These are phyloP conservation scores for Clarkia xantiana DNA, from an alignment of 345 rosid species.

Conservation along the genomic window DNA sequence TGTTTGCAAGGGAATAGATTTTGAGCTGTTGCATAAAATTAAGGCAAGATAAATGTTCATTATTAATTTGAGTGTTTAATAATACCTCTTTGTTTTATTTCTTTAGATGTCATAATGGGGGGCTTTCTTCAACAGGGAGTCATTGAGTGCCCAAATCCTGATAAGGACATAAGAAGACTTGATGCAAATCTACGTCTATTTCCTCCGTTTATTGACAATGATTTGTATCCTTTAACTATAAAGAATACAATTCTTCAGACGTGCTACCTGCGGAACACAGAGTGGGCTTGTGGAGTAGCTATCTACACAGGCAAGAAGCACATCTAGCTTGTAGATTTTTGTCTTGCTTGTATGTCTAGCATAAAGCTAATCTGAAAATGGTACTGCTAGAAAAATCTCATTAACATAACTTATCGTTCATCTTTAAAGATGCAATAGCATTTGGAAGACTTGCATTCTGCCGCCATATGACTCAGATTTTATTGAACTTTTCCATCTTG, in stretches of 20 bases:
- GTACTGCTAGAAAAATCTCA: too few species aligned
- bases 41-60: slow-evolving; percentile 34
- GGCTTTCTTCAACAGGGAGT: slow-evolving; percentile 54
- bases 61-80: slow-evolving; percentile 2
- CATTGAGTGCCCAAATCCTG: slow-evolving; percentile 88
- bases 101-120: background rate
- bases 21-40: slow-evolving; percentile 81
- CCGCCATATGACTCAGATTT: too few species aligned
- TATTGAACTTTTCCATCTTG: too few species aligned
- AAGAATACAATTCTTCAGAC: slow-evolving; percentile 93
- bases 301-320: slow-evolving; percentile 61
- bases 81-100: background rate
- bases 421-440: too few species aligned
- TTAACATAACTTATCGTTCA: too few species aligned
- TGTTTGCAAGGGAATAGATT: slow-evolving; percentile 85
- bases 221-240: slow-evolving; percentile 81
- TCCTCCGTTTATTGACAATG: slow-evolving; percentile 96
- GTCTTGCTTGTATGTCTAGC: background rate
- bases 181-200: slow-evolving; percentile 91
- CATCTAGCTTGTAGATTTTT: background rate
- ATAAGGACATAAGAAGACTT: slow-evolving; percentile 92
- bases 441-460: too few species aligned
- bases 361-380: background rate
- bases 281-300: slow-evolving; percentile 99
- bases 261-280: slow-evolving; percentile 91